Base-by-base conservation (phyloP, 768 basidiomycete species). In the Lentinula detonsa region DNA sequence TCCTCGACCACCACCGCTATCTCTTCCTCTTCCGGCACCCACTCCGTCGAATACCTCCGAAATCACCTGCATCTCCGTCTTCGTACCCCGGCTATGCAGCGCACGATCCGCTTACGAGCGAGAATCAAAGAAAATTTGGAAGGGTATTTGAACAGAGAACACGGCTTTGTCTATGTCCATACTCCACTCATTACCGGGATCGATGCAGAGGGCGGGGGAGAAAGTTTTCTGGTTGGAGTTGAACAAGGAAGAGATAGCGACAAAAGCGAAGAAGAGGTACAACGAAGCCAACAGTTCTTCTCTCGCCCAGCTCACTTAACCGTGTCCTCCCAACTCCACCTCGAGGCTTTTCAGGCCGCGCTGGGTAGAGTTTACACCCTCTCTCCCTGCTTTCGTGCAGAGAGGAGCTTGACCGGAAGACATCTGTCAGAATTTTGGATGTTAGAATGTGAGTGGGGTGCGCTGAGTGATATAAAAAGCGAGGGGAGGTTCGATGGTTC, bases 371-470 rank as follows among this genome's bases (percentile, higher is more conserved):
- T 92, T 1, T 99, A 95, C 76, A 95, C 95, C 1, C 83, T 99
- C 23, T 88, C 91, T 0, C 95, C 97, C 0, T 90, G 90, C 65
- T 99, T 99, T 74, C 89, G 97, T 15, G 96, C 97, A 21, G 97
- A 99, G 70, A 85, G 85, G 5, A 91, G 88, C 2, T 81, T 88
- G 65, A 98, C 96, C 1, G 84, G 85, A 35, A 81, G 96, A n/a
- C 97, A 99, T 70, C 82, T 99, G 11, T 86, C 93, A 55, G 97
- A 99, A 72, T 99, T 99, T 73, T 98, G 93, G 91, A 99, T 99
- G 97, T 84, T 98, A 58, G 97, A 99, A 74, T 95, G 92, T 0
- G 97, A 99, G 70, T 88, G 93, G 82, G 28, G 28, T 28, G 86
- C 16, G 39, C 21, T 42, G 39, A 3, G 37, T 28, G 28, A 28